These are phyloP conservation scores for Clavispora vitiphila DNA, from an alignment of 805 yeast genomes.

Conservation along the genomic window DNA sequence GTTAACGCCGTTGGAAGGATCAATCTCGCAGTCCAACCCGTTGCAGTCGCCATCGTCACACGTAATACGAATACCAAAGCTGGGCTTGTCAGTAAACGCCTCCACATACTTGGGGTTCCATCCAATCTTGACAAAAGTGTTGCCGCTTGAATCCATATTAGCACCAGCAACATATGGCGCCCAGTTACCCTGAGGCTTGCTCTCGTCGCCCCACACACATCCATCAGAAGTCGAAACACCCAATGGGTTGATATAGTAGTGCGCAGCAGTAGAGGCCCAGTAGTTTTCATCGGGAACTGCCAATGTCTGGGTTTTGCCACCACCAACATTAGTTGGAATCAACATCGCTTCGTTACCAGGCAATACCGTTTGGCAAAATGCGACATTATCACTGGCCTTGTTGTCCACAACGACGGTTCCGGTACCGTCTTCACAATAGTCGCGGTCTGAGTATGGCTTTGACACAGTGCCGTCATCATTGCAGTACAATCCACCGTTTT, in stretches of 20 bases:
- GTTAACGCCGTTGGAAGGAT: conserved; percentile 66
- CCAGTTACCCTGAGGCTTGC: conserved; percentile 81
- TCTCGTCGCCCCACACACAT: conserved; percentile 76
- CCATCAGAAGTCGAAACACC: conserved; percentile 73
- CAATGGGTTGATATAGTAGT: conserved; percentile 79
- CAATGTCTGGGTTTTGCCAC: conserved; percentile 43
- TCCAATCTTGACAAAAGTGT: conserved; percentile 79
- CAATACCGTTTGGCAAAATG: conserved; percentile 87
- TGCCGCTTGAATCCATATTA: conserved; percentile 64
- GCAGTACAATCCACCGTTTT: conserved; percentile 81
- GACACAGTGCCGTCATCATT: conserved; percentile 62
- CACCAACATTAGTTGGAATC: conserved; percentile 70
- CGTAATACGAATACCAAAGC: conserved; percentile 65
- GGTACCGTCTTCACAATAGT: conserved; percentile 71
- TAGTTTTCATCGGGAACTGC: conserved; percentile 86
- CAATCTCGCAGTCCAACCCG: conserved; percentile 79
- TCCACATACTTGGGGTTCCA: conserved; percentile 88
- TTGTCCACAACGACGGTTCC: conserved; percentile 68
- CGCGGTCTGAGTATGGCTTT: conserved; percentile 52
- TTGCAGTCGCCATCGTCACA: conserved; percentile 67
- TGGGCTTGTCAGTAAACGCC: conserved; percentile 54
- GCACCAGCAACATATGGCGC: conserved; percentile 92
- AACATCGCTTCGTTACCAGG: conserved; percentile 96
- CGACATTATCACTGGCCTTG: conserved; percentile 53
- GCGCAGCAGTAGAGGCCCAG: conserved; percentile 85